Conservation (phyloP, 441 rosid species). For the Omphalea diandra region DNA sequence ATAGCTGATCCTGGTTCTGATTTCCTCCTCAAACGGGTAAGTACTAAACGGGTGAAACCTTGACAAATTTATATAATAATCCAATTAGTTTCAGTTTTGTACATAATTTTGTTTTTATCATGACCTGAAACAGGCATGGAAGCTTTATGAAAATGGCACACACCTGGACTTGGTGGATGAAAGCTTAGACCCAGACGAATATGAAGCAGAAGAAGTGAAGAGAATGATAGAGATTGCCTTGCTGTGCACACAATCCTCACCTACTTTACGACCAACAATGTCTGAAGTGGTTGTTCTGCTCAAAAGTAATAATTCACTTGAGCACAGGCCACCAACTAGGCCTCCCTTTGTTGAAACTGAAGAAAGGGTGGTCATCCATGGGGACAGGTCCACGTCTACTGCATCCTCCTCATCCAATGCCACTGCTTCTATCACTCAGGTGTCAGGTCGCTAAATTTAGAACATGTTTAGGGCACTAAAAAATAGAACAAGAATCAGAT, state of each 20-base stretch:
- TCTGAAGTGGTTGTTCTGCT: conserved; percentile 39
- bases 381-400: conserved; percentile 32
- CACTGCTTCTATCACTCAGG: conserved; percentile 26
- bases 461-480: too few relatives aligned
- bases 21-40: conserved; percentile 40
- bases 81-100: background rate
- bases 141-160: conserved; percentile 29
- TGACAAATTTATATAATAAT: too few relatives aligned
- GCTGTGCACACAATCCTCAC: conserved; percentile 44
- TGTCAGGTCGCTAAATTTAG: conserved; percentile 30
- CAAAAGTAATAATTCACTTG: conserved; percentile 26
- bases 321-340: conserved; percentile 12
- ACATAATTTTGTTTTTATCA: background rate
- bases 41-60: background rate
- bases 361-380: background rate
- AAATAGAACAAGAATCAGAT: too few relatives aligned
- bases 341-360: conserved; percentile 31
- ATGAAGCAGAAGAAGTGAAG: conserved; percentile 30
- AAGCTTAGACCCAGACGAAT: conserved; percentile 31
- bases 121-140: conserved; percentile 36
- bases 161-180: conserved; percentile 39
- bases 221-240: conserved; percentile 42
- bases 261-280: conserved; percentile 45
- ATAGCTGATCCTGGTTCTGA: conserved; percentile 20
- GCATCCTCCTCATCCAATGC: conserved; percentile 38